Evolutionary conservation across 257 asterid species (phyloP).

Genomic region (Penstemon eatonii): DNA sequence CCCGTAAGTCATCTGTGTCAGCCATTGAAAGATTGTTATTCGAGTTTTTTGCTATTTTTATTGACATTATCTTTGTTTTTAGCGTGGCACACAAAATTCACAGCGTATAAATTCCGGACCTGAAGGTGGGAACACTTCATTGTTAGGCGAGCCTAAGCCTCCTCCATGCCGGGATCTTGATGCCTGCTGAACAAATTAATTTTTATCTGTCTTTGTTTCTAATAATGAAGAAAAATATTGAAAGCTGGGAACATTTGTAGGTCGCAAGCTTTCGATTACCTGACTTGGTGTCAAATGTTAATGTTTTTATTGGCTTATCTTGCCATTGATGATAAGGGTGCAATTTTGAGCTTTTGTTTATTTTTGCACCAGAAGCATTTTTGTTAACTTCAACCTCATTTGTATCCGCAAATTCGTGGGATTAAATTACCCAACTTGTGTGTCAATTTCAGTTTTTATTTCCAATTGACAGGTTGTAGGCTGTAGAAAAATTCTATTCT

Average conservation of each 20-base stretch:
- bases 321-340: slow-evolving; percentile 25
- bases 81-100: slow-evolving; percentile 96
- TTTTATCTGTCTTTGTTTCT: slow-evolving; percentile 26
- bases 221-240: slow-evolving; percentile 53
- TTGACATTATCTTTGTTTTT: slow-evolving; percentile 30
- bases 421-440: slow-evolving; percentile 20
- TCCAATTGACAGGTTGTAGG: not conserved
- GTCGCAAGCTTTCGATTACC: slow-evolving; percentile 34
- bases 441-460: not conserved
- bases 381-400: slow-evolving; percentile 3
- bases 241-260: slow-evolving; percentile 44
- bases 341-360: slow-evolving; percentile 24
- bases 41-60: not conserved
- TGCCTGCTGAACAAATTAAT: slow-evolving; percentile 61
- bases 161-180: slow-evolving; percentile 96
- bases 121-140: slow-evolving; percentile 83
- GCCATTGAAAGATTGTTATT: slow-evolving; percentile 5
- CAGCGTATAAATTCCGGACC: slow-evolving; percentile 78
- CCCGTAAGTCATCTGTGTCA: slow-evolving; percentile 51
- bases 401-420: slow-evolving; percentile 19
- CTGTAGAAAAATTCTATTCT: too few relatives aligned
- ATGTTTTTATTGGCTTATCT: slow-evolving; percentile 23
- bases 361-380: slow-evolving; percentile 23
- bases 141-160: slow-evolving; percentile 84
- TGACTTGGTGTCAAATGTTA: slow-evolving; percentile 22